Conservation (phyloP, 2,329 filamentous ascomycete species). For the Exophiala bonariae region DNA sequence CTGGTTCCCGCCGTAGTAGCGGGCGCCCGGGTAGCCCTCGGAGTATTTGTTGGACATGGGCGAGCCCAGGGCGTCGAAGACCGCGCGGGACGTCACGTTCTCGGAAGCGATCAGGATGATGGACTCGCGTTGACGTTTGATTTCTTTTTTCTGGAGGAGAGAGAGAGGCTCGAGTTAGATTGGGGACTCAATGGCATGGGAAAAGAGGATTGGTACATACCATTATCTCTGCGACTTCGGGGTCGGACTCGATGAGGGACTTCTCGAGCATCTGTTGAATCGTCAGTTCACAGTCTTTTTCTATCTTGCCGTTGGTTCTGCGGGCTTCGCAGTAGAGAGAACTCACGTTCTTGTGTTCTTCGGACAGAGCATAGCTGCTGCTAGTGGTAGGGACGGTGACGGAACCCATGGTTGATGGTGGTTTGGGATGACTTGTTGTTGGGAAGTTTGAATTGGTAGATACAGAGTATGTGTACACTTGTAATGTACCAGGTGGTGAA, state of each 20-base stretch:
- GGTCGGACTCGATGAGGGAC: conserved; percentile 85
- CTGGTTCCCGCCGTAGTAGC: conserved; percentile 96
- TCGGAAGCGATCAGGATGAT: conserved; percentile 96
- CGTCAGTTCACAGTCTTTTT: too few relatives aligned
- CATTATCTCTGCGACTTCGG: conserved; percentile 96
- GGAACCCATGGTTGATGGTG: conserved; percentile 24
- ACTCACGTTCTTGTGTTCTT: conserved; percentile 66
- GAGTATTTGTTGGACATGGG: conserved; percentile 99
- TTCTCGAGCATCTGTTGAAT: conserved; percentile 83
- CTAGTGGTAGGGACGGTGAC: conserved; percentile 35
- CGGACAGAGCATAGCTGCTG: conserved; percentile 61
- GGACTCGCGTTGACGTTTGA: conserved; percentile 93
- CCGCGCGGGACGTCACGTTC: conserved; percentile 92
- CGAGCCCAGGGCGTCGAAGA: conserved; percentile 86
- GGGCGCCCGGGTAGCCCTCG: conserved; percentile 92
- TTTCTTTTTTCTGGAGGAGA: conserved; percentile 64
- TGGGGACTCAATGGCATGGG: not conserved
- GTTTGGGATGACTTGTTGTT: not conserved
- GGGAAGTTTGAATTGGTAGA: too few relatives aligned
- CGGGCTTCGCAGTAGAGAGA: too few relatives aligned
- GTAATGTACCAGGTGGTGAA: too few relatives aligned
- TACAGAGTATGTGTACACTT: too few relatives aligned
- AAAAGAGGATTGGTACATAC: conserved; percentile 51
- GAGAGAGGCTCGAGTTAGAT: not conserved
- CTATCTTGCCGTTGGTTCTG: too few relatives aligned